Percentiles rank a stretch among this genome's conserved stretches.
These are phyloP conservation scores for Myxozyma geophila DNA, from an alignment of 805 yeast species.

Conservation along the genomic window DNA sequence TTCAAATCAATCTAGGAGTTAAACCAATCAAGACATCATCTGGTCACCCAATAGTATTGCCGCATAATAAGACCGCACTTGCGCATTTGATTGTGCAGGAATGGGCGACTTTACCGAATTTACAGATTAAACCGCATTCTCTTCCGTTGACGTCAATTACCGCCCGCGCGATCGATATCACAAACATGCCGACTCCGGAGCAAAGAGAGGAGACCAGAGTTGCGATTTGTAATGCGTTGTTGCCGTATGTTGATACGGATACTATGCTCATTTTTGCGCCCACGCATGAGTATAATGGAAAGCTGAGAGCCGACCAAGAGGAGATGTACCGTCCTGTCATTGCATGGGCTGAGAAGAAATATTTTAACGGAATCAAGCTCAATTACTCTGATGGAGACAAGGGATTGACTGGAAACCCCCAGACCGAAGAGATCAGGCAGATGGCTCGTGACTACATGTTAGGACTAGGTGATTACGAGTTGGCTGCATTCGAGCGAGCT, in stretches of 20 bases:
- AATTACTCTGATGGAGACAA: slow-evolving; percentile 76
- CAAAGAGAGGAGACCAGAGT: slow-evolving; percentile 50
- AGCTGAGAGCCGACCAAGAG: slow-evolving; percentile 77
- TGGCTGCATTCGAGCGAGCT: slow-evolving; percentile 90
- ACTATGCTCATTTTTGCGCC: slow-evolving; percentile 89
- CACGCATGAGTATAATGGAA: slow-evolving; percentile 77
- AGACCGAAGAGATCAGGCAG: slow-evolving; percentile 59
- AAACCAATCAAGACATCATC: slow-evolving; percentile 83
- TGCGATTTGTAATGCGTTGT: slow-evolving; percentile 63
- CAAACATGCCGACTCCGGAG: slow-evolving; percentile 47
- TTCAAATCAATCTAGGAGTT: slow-evolving; percentile 55
- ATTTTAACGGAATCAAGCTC: slow-evolving; percentile 56
- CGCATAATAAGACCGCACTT: slow-evolving; percentile 59
- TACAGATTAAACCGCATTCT: slow-evolving; percentile 70
- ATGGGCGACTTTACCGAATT: slow-evolving; percentile 74
- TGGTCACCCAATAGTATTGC: slow-evolving; percentile 72
- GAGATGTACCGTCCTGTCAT: slow-evolving; percentile 76
- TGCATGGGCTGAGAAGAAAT: slow-evolving; percentile 62
- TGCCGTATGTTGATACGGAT: slow-evolving; percentile 92
- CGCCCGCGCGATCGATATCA: slow-evolving; percentile 83
- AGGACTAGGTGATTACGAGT: slow-evolving; percentile 68
- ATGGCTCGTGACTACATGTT: slow-evolving; percentile 70
- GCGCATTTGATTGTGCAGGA: slow-evolving; percentile 83
- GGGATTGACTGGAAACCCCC: slow-evolving; percentile 82
- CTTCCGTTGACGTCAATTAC: slow-evolving; percentile 87